These are phyloP conservation scores for Podospora pseudoanserina DNA, from an alignment of 495 filamentous ascomycete genomes.

Conservation along the genomic window DNA sequence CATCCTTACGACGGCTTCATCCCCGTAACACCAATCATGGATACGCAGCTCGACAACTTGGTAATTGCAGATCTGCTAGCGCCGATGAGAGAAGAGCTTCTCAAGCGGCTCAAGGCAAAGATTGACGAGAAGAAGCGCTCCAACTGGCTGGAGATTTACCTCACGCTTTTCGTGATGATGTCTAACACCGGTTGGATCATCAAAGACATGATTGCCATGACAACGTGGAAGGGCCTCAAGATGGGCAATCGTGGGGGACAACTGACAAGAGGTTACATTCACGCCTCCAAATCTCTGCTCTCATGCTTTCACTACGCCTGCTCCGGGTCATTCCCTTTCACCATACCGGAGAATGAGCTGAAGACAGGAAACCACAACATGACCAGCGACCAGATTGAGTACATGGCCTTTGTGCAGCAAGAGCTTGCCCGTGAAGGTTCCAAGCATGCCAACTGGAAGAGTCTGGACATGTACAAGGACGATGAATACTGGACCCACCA, in stretches of 20 bases:
- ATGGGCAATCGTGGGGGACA: not conserved
- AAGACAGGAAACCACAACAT: not conserved
- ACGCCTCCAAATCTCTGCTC: not conserved
- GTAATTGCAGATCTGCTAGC: not conserved
- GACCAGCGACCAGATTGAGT: not conserved
- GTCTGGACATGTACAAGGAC: not conserved
- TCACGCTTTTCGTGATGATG: not conserved
- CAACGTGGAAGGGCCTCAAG: not conserved
- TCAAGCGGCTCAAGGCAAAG: not conserved
- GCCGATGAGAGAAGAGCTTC: not conserved
- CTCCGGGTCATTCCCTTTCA: not conserved
- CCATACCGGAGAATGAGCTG: not conserved
- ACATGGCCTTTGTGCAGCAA: not conserved
- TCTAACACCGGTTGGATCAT: not conserved
- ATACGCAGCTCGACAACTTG: not conserved
- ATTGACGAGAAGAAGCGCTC: not conserved
- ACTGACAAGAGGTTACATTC: not conserved
- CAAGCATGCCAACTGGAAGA: not conserved
- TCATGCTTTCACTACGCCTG: not conserved
- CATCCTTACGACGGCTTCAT: not conserved
- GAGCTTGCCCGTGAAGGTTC: not conserved
- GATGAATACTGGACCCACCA: not conserved
- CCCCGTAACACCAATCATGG: not conserved
- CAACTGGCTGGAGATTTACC: not conserved
- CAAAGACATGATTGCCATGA: not conserved